Evolutionary conservation across 345 rosid species (phyloP).

Genomic region (Eucalyptus regnans): DNA sequence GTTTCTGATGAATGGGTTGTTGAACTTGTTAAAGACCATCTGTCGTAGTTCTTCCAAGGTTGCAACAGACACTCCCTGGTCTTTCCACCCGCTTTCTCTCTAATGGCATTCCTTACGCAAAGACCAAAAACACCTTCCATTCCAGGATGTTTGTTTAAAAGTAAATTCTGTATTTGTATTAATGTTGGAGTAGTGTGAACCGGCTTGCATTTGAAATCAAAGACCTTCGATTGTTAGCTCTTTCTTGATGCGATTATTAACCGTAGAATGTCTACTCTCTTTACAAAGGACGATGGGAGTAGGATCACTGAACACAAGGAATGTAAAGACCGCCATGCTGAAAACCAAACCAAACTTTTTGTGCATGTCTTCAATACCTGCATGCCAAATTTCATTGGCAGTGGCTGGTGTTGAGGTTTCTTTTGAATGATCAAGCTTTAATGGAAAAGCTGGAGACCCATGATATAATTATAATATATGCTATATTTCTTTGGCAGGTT

Average conservation of each 20-base stretch:
- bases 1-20: too few relatives aligned
- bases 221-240: slow-evolving; percentile 63
- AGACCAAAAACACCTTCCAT: too few relatives aligned
- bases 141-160: too few relatives aligned
- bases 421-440: background rate
- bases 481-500: too few relatives aligned
- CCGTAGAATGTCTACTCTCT: background rate
- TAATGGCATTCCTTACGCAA: too few relatives aligned
- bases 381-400: background rate
- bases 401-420: background rate
- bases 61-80: too few relatives aligned
- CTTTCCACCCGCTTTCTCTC: too few relatives aligned
- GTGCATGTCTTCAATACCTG: background rate
- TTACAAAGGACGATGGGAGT: background rate
- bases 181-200: slow-evolving; percentile 43
- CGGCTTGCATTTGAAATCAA: slow-evolving; percentile 54
- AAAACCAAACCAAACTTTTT: background rate
- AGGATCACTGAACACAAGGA: background rate
- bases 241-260: slow-evolving; percentile 78
- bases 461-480: background rate
- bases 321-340: background rate
- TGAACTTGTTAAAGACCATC: too few relatives aligned
- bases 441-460: background rate
- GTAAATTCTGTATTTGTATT: too few relatives aligned
- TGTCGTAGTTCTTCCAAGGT: too few relatives aligned